Base-by-base conservation (phyloP, 768 basidiomycete genomes). In the Asterophora lycoperdoides region DNA sequence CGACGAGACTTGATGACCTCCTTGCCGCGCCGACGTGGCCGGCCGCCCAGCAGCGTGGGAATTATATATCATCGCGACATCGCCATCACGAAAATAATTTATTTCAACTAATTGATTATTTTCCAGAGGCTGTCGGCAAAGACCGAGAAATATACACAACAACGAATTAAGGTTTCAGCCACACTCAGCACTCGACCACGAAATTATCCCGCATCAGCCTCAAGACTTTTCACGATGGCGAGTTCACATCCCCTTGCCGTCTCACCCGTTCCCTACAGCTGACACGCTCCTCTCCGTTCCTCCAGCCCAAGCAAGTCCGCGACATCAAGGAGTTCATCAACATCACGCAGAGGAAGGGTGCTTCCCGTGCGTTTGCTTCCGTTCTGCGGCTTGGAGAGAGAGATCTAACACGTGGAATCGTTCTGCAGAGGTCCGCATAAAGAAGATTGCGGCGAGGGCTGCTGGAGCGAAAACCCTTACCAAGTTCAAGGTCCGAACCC, bases 301-400 rank as follows among this genome's bases (percentile, higher is more conserved):
- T 44, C 2, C 63, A 97, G 95, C 93, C 95, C 53, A 93, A 96
- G 76, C 90, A 97, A 83, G 85, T 99, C 76, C 79, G 80, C 62
- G 94, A 98, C 73, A 97, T 98, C 81, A 99, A 98, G 78, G 79
- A 90, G 72, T 97, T 98, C 78, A 89, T 98, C 71, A 87, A 93
- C 76, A 91, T 95, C 69, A 86, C 94, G 48, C 84, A 86, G 77
- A 84, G 95, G 76, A 95, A 93, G 81, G 95, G 96, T 81, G 96
- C 96, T 57, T 83, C 81, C 52, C 84, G 95, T 96, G 65, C 70
- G 94, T 86, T 23, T 41, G 6, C 18, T 37, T 39, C 44, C 15
- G 8, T n/a, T 35, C 13, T 44, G 1, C 32, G 33, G 11, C 41
- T 14, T 32, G 19, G 46, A n/a, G 26, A 14, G 18, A 48, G 46